Base-by-base conservation (phyloP, 148 eudicot species). In the Persicaria tinctoria region DNA sequence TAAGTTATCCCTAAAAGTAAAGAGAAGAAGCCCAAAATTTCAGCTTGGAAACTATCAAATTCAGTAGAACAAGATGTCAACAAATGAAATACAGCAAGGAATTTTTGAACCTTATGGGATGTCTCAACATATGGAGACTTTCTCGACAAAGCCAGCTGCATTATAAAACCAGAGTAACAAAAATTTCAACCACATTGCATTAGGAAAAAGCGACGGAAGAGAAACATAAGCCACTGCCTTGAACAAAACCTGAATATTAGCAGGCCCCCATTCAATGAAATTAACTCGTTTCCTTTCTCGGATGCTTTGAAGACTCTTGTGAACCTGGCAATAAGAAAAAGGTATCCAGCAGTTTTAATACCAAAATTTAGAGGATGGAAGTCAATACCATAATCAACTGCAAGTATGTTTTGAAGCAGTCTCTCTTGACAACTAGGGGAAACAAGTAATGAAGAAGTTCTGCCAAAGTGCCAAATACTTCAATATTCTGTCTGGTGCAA, bases 241-340 rank as follows among this genome's bases (percentile, higher is more conserved):
- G 17, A 7, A 64, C 70, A 72, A 76, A 69, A 85, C 99, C 97
- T 95, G 99, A 80, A 95, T 95, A 87, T 97, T 94, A 68, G 98
- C 98, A 78, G 98, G 97, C 18, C 98, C 98, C 98, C 98, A 94
- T 68, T 94, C 98, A 77, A 94, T 94, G 84, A 94, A 94, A 80
- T 94, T 91, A 73, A 94, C 98, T 56, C 91, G 96, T 84, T 92
- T 94, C 75, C 98, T 89, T 81, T 94, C 98, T 53, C 97, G 93
- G 70, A 94, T 94, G 80, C 98, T 87, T 83, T 94, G 98, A 86
- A 94, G 80, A 83, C 98, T 91, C 82, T 93, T 95, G 80, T 93
- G 98, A 75, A 93, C 98, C 98, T 93, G 82, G 68, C 46, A 5
- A 68, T 74, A 18, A 59, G 44, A 44, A 18, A 46, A 46, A 62